A percentile compares a stretch with the other conserved stretches of the same genome.
Evolutionary conservation across 371 early-diverging fungal genomes (phyloP).

Genomic region (Mucor indicus): DNA sequence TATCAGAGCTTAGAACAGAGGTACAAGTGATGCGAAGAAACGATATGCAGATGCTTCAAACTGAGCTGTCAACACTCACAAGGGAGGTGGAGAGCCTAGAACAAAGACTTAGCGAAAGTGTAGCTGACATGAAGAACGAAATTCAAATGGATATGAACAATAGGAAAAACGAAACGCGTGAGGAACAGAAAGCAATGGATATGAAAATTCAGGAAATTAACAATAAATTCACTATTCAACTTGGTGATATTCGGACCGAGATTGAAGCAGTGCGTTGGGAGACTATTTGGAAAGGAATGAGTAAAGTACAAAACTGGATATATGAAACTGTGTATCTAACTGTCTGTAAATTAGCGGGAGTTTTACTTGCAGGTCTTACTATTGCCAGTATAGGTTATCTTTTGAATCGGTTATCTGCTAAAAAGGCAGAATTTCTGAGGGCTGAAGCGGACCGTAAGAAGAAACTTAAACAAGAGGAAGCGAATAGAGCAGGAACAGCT

Average conservation of each 20-base stretch:
- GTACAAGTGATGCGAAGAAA: constrained; percentile 83
- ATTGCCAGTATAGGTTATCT: constrained; percentile 43
- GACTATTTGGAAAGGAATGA: constrained; percentile 72
- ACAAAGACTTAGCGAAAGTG: constrained; percentile 73
- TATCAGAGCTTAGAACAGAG: constrained; percentile 85
- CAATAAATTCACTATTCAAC: constrained; percentile 74
- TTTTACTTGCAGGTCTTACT: constrained; percentile 34
- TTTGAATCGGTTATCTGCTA: constrained; percentile 30
- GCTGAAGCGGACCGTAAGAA: constrained; percentile 30
- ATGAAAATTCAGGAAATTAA: constrained; percentile 84
- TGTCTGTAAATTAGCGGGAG: constrained; percentile 39
- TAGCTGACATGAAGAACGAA: constrained; percentile 78
- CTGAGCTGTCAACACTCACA: constrained; percentile 70
- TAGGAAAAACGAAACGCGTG: constrained; percentile 81
- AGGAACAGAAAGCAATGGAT: constrained; percentile 77
- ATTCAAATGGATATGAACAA: constrained; percentile 89
- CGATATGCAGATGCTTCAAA: constrained; percentile 75
- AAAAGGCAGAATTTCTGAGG: constrained; percentile 24
- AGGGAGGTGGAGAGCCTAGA: constrained; percentile 78
- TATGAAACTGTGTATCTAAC: neutral
- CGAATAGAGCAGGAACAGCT: constrained; percentile 34
- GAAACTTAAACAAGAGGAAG: constrained; percentile 42
- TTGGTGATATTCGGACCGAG: constrained; percentile 82
- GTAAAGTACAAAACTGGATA: too few relatives aligned
- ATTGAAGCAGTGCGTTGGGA: constrained; percentile 88